Base-by-base conservation (phyloP, 768 basidiomycete genomes). In the Sporobolomyces roseus region DNA sequence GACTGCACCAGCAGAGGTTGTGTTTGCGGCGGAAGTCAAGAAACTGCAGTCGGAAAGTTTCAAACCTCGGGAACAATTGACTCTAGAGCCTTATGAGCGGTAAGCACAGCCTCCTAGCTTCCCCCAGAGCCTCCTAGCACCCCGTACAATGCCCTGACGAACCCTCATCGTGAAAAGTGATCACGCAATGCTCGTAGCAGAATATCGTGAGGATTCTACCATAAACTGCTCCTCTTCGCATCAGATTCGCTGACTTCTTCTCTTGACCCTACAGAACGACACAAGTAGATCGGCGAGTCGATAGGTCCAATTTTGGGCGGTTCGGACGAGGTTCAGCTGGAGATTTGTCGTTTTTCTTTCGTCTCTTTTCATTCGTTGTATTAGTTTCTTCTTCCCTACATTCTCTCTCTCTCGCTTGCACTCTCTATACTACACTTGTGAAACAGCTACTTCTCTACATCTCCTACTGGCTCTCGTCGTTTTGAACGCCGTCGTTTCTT, bases 51-150 rank as follows among this genome's bases (percentile, higher is more conserved):
- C 83, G 53, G 83, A 82, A 76, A 87, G 86, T 74, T 87, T 99
- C 81, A 97, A 93, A 82, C 93, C 96, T 19, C 82, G 93, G 55
- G 93, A 97, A 78, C 94, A 98, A 81, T 86, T 97, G 2, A 96
- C 94, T 5, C 81, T 99, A 45, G 96, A 98, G 77, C 81, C 81
- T 41, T 81, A 82, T 70, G 81, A 81, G 56, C 16, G 64, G 33
- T 58, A 30, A 43, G 41, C 33, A 29, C 13, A 21, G 27, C 7
- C 41, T 41, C 27, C 10, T 43, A 2, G 46, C n/a, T 36, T 45
- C 45, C 53, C 17, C 48, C 51, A 5, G 30, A 21, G 33, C 53
- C 17, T 55, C 51, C 5, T 48, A 21, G 33, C 46, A 3, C 32
- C 4, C 59, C 45, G 17, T 48, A 4, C 43, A 17, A 29, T 12